phyloP scores from a whole-genome alignment of 225 moss, liverwort and hornwort genomes.

The Physcomitrium patens region DNA sequence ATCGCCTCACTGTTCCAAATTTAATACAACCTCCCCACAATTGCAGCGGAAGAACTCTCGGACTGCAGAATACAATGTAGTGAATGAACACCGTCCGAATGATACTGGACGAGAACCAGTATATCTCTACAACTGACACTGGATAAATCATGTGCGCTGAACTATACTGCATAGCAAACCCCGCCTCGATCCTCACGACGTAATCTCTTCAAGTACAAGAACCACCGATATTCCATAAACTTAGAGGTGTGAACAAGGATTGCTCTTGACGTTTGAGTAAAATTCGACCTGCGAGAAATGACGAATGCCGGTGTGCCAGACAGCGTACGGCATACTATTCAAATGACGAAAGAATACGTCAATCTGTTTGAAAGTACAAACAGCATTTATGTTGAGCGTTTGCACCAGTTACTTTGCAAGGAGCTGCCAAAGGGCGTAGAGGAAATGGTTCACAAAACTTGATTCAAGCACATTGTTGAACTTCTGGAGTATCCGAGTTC shows the following conservation, averaged over 20 bases:
- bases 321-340: slow-evolving; percentile 54
- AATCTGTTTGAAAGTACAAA: slow-evolving; percentile 43
- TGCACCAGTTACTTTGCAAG: not conserved
- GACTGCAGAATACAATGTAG: too few relatives aligned
- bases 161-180: too few relatives aligned
- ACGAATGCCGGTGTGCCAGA: slow-evolving; percentile 19
- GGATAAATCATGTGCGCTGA: too few relatives aligned
- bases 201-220: too few relatives aligned
- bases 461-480: too few relatives aligned
- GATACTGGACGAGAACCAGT: too few relatives aligned
- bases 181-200: too few relatives aligned
- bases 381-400: fast-evolving
- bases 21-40: not conserved
- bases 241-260: too few relatives aligned
- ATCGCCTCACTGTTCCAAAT: not conserved
- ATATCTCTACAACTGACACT: too few relatives aligned
- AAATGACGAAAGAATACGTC: slow-evolving; percentile 68
- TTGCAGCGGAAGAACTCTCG: too few relatives aligned
- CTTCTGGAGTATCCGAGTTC: too few relatives aligned
- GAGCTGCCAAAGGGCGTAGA: slow-evolving; percentile 26
- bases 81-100: too few relatives aligned
- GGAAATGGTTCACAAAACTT: not conserved
- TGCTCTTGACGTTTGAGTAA: not conserved
- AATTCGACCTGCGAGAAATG: not conserved
- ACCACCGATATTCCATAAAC: not conserved